A percentile compares a stretch with the other conserved stretches of the same genome.
Evolutionary conservation across 257 asterid genomes (phyloP).

Genomic region (Echium plantagineum): DNA sequence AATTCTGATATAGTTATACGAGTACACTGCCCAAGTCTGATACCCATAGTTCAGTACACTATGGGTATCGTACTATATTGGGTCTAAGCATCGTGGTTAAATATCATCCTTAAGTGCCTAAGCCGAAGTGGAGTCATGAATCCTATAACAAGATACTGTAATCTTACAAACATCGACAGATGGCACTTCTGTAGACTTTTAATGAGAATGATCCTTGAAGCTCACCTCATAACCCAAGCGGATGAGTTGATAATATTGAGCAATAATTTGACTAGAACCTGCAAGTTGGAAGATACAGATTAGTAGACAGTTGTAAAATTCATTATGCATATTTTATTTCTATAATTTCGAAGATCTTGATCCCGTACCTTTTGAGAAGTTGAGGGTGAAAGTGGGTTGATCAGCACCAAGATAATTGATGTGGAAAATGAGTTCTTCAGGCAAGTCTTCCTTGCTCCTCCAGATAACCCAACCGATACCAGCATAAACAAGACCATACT

Average conservation of each 20-base stretch:
- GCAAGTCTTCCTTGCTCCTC: slow-evolving; percentile 25
- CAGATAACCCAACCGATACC: slow-evolving; percentile 33
- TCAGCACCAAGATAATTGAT: slow-evolving; percentile 33
- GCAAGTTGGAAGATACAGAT: not conserved
- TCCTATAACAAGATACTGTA: too few species aligned
- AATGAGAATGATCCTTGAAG: not conserved
- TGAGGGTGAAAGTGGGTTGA: slow-evolving; percentile 30
- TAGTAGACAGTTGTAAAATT: not conserved
- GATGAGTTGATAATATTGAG: slow-evolving; percentile 27
- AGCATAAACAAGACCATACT: slow-evolving; percentile 32
- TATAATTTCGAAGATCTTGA: not conserved
- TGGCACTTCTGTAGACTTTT: not conserved
- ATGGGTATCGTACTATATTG: too few species aligned
- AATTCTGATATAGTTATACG: too few species aligned
- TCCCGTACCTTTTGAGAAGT: slow-evolving; percentile 24
- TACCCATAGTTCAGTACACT: too few species aligned
- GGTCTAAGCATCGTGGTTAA: too few species aligned
- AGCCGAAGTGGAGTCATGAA: too few species aligned
- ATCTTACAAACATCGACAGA: too few species aligned
- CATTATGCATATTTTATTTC: not conserved
- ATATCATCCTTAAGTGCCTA: too few species aligned
- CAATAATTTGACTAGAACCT: slow-evolving; percentile 36
- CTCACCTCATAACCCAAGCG: slow-evolving; percentile 29
- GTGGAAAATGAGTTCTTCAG: slow-evolving; percentile 28
- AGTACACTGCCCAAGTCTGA: too few species aligned